Evolutionary conservation across 257 asterid species (phyloP).

Genomic region (Misopates orontium): DNA sequence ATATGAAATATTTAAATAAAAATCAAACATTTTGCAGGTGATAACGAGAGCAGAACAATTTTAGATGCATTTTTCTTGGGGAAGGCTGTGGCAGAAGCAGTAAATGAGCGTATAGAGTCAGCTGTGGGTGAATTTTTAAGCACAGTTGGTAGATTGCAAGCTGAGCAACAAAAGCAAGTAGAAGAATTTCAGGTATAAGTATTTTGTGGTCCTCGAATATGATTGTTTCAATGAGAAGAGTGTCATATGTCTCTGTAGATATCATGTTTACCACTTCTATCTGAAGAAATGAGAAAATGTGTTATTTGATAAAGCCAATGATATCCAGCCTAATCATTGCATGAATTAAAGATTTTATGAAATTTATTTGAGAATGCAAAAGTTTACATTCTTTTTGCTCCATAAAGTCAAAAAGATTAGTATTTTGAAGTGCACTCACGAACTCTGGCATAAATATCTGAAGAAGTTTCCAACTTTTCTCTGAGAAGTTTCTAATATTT

Average conservation of each 20-base stretch:
- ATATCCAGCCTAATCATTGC: background rate
- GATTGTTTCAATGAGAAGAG: background rate
- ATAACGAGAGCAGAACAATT: slow-evolving; percentile 63
- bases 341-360: no score
- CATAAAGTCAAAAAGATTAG: no score
- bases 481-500: no score
- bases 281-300: no score
- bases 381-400: no score
- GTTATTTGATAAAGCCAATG: background rate
- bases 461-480: background rate
- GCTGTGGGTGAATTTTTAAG: slow-evolving; percentile 80
- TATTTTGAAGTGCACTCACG: no score
- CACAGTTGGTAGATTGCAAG: slow-evolving; percentile 70
- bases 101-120: slow-evolving; percentile 72
- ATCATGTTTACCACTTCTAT: no score
- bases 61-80: slow-evolving; percentile 94
- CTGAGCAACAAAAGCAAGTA: slow-evolving; percentile 86
- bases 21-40: slow-evolving; percentile 45
- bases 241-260: background rate
- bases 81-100: slow-evolving; percentile 82
- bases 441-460: no score
- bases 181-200: slow-evolving; percentile 68
- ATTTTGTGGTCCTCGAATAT: background rate
- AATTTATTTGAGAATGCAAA: no score
- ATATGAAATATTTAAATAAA: background rate